A percentile compares a stretch with the other conserved stretches of the same genome.
These are phyloP conservation scores for Chalaropsis thielavioides DNA, from an alignment of 2,329 filamentous ascomycete genomes.

Conservation along the genomic window DNA sequence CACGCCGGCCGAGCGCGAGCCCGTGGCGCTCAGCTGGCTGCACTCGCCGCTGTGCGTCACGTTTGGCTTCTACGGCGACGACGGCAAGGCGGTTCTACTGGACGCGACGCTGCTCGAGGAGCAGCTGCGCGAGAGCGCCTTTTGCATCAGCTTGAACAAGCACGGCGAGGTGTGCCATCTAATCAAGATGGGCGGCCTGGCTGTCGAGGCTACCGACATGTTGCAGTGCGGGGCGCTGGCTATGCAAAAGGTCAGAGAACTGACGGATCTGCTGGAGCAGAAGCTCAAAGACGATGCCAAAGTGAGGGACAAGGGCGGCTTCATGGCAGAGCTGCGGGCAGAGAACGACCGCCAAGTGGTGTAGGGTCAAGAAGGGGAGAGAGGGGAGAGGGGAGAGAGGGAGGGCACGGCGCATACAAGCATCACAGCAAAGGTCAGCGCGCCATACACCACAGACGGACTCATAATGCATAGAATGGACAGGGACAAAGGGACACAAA, in stretches of 20 bases:
- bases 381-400: background rate
- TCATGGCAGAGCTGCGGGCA: conserved; percentile 62
- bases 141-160: conserved; percentile 74
- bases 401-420: no score
- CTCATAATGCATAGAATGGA: conserved; percentile 6
- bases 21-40: conserved; percentile 76
- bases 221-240: conserved; percentile 64
- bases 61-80: conserved; percentile 61
- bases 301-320: conserved; percentile 60
- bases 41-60: conserved; percentile 87
- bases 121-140: conserved; percentile 56
- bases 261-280: conserved; percentile 58
- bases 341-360: conserved; percentile 55
- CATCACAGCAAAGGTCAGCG: background rate
- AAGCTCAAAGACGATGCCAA: conserved; percentile 65
- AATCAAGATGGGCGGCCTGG: conserved; percentile 72
- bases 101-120: conserved; percentile 64
- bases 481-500: conserved; percentile 3
- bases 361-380: conserved; percentile 5
- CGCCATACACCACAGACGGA: background rate
- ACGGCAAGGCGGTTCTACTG: conserved; percentile 51
- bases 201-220: conserved; percentile 65
- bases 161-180: conserved; percentile 85
- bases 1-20: conserved; percentile 70
- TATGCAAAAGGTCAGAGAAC: conserved; percentile 63